Conservation (phyloP, 106 monocot genomes). For the Xerophyta viscosa region DNA sequence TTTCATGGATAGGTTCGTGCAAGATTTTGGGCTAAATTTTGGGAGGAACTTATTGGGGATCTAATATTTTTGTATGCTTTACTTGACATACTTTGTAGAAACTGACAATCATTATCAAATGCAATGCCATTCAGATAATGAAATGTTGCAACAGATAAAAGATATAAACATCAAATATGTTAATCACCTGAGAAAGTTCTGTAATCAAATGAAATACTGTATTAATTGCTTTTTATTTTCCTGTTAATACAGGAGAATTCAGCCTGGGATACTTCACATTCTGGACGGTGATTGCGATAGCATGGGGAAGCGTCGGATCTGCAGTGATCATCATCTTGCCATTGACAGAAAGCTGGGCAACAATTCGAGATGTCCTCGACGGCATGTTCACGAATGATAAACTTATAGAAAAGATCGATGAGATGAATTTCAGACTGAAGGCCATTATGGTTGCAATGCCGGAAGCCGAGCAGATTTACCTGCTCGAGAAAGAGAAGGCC, state of each 20-base stretch:
- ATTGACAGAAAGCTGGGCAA: constrained; percentile 76
- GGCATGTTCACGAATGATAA: constrained; percentile 83
- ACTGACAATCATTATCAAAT: too few relatives aligned
- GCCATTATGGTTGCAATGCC: constrained; percentile 66
- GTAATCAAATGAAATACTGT: too few relatives aligned
- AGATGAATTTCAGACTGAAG: constrained; percentile 49
- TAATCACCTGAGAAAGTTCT: too few relatives aligned
- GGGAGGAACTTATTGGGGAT: too few relatives aligned
- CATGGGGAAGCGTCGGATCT: constrained; percentile 81
- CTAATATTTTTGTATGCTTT: too few relatives aligned
- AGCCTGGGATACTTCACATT: constrained; percentile 89
- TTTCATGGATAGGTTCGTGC: too few relatives aligned
- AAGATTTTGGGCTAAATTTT: too few relatives aligned
- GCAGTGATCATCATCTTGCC: constrained; percentile 81
- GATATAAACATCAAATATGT: too few relatives aligned
- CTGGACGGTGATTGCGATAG: constrained; percentile 69
- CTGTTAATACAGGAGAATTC: constrained; percentile 48
- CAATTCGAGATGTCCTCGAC: constrained; percentile 35
- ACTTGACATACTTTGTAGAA: too few relatives aligned
- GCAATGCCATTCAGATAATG: too few relatives aligned
- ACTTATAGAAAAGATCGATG: constrained; percentile 58
- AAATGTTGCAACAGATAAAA: too few relatives aligned
- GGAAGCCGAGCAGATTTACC: constrained; percentile 49
- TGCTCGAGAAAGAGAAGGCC: constrained; percentile 56
- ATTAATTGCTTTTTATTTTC: neutral